phyloP scores from a whole-genome alignment of 2,329 filamentous ascomycete species.

The Clarireedia sp. region DNA sequence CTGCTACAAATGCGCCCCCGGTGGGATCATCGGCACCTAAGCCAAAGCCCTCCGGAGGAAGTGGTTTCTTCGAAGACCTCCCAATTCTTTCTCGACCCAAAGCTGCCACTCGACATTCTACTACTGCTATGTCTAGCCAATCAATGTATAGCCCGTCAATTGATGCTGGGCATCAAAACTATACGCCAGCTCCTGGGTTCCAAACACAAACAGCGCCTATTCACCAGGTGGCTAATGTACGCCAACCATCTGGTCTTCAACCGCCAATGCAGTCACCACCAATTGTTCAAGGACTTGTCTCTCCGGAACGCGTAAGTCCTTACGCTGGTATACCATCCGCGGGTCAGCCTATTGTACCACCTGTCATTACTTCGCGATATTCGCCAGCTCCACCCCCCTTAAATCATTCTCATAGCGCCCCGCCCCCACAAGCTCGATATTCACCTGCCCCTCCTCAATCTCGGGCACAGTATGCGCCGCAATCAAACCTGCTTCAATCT shows the following conservation, averaged over 20 bases:
- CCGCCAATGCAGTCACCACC: conserved; percentile 13
- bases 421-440: conserved; percentile 29
- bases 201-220: background rate
- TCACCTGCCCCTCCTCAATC: conserved; percentile 33
- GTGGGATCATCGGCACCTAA: conserved; percentile 11
- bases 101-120: conserved; percentile 45
- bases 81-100: conserved; percentile 56
- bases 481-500: conserved; percentile 27
- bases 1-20: conserved; percentile 1
- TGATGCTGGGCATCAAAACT: conserved; percentile 5
- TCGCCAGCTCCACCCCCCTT: conserved; percentile 47
- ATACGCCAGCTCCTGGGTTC: background rate
- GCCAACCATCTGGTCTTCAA: conserved; percentile 12
- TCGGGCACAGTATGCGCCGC: conserved; percentile 22
- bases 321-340: conserved; percentile 25
- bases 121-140: conserved; percentile 17
- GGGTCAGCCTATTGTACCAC: conserved; percentile 11
- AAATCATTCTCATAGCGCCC: conserved; percentile 34
- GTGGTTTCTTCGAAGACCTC: conserved; percentile 70
- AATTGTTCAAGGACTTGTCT: conserved; percentile 23
- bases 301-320: conserved; percentile 28
- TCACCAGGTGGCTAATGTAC: conserved; percentile 1
- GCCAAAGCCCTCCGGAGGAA: conserved; percentile 27
- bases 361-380: conserved; percentile 43
- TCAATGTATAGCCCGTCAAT: conserved; percentile 16